Base-by-base conservation (phyloP, 2,329 filamentous ascomycete genomes). In the Colletotrichum noveboracense region DNA sequence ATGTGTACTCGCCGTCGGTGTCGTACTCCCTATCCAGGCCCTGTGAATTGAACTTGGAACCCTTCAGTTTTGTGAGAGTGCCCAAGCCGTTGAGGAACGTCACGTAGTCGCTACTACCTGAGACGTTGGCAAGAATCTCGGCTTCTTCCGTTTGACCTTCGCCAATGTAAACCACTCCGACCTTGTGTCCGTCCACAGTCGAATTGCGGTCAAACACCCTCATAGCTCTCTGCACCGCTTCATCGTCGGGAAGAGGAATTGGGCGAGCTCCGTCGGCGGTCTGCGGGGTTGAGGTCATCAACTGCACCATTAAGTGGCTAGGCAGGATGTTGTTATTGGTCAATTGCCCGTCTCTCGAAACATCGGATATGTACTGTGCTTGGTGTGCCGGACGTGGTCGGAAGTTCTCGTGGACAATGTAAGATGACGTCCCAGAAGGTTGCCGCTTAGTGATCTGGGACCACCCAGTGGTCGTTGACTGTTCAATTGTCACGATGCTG, bases 151-250 rank as follows among this genome's bases (percentile, higher is more conserved):
- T 95, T 84, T 99, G 97, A 8, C 94, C 94, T 80, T 97, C 93
- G 70, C 94, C 96, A 77, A 98, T 94, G 84, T 98, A 99, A 55
- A 99, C 93, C 26, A 99, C 94, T 18, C 97, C 97, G 56, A 98
- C 94, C 84, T 98, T 98, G 88, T 98, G 96, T 8, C 96, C 96
- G 84, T 99, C 97, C 6, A 99, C 93, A 10, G 95, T 96, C 48
- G 96, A 94, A 78, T 92, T 97, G 36, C 93, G 92, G 84, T 99
- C 97, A 83, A 99, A 97, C 14, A 92, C 89, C 48, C 91, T 91
- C 52, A 99, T 93, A 1, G 95, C 94, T 78, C 96, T 92, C 48
- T 92, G 90, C 3, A 93, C 92, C 36, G 91, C 89, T 18, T 95
- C 94, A 74, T 94, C 89, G 32, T 88, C 85, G 0, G 96, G 95